Conservation (phyloP, 352 stramenopile genomes). For the Thraustotheca clavata region DNA sequence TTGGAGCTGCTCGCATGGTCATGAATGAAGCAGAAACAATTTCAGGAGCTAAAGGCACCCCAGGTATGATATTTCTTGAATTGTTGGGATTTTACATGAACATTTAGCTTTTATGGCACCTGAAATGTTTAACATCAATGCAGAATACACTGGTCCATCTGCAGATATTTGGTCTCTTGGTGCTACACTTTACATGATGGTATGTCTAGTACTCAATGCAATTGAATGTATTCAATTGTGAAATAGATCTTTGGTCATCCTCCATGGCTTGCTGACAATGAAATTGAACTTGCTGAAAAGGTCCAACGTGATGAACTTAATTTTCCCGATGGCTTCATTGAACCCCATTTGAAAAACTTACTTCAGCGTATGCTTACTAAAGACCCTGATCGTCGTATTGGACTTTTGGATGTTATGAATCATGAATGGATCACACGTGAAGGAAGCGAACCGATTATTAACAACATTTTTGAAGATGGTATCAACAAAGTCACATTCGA, state of each 20-base stretch:
- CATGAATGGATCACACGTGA: slow-evolving; percentile 92
- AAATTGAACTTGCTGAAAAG: slow-evolving; percentile 77
- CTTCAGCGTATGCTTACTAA: slow-evolving; percentile 88
- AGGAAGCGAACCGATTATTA: slow-evolving; percentile 72
- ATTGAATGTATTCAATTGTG: neutral
- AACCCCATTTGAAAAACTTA: slow-evolving; percentile 86
- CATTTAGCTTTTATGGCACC: slow-evolving; percentile 80
- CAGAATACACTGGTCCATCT: slow-evolving; percentile 73
- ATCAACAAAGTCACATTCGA: slow-evolving; percentile 68
- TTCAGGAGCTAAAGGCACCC: slow-evolving; percentile 72
- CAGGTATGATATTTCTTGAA: slow-evolving; percentile 18
- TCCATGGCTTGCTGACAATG: slow-evolving; percentile 86
- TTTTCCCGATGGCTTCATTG: slow-evolving; percentile 69
- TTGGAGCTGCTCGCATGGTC: slow-evolving; percentile 84
- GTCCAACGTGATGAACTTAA: slow-evolving; percentile 83
- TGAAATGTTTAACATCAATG: slow-evolving; percentile 87
- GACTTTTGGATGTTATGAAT: slow-evolving; percentile 73
- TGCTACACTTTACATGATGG: slow-evolving; percentile 89
- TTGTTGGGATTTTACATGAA: neutral
- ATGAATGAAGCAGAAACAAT: slow-evolving; percentile 86
- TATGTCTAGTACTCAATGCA: slow-evolving; percentile 20
- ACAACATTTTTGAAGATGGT: slow-evolving; percentile 41
- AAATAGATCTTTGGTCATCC: slow-evolving; percentile 63
- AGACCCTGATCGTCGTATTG: slow-evolving; percentile 69
- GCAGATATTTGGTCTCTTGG: slow-evolving; percentile 87